Conservation (phyloP, 2,329 filamentous ascomycete genomes). For the Talaromyces sp. region DNA sequence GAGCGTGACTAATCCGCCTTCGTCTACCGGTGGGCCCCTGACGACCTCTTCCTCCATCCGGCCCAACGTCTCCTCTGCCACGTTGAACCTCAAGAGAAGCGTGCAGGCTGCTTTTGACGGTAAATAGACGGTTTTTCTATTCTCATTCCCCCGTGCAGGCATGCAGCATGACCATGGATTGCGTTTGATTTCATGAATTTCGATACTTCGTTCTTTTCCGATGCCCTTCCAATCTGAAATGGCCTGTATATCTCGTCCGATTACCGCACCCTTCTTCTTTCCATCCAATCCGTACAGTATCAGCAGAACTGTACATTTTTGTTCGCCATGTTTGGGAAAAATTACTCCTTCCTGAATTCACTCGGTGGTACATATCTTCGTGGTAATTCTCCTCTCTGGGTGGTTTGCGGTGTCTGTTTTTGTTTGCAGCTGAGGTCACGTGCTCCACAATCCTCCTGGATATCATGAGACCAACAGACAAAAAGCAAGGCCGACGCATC, state of each 20-base stretch:
- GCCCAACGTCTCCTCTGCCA: slow-evolving; percentile 26
- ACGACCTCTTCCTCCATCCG: slow-evolving; percentile 30
- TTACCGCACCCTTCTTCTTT: slow-evolving; percentile 4
- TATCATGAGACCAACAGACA: not conserved
- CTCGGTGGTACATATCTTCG: slow-evolving; percentile 36
- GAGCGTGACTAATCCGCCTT: slow-evolving; percentile 41
- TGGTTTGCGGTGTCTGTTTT: not conserved
- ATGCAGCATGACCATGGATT: slow-evolving; percentile 1
- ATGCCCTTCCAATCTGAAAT: slow-evolving; percentile 9
- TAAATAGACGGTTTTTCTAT: slow-evolving; percentile 28
- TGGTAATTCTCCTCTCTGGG: slow-evolving; percentile 32
- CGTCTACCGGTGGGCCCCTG: slow-evolving; percentile 33
- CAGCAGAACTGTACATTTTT: slow-evolving; percentile 5
- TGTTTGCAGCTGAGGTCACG: slow-evolving; percentile 1
- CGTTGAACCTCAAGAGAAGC: slow-evolving; percentile 38
- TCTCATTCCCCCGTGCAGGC: not conserved
- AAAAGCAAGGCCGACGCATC: not conserved
- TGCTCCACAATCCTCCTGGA: not conserved
- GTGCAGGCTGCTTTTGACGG: slow-evolving; percentile 43
- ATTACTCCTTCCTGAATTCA: slow-evolving; percentile 35
- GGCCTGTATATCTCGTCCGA: slow-evolving; percentile 10
- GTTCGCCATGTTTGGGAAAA: slow-evolving; percentile 37
- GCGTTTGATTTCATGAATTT: slow-evolving; percentile 2
- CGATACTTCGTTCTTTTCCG: slow-evolving; percentile 7
- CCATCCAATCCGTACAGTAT: not conserved